Conservation (phyloP, 805 yeast genomes). For the Cyberlindnera xylosilytica region DNA sequence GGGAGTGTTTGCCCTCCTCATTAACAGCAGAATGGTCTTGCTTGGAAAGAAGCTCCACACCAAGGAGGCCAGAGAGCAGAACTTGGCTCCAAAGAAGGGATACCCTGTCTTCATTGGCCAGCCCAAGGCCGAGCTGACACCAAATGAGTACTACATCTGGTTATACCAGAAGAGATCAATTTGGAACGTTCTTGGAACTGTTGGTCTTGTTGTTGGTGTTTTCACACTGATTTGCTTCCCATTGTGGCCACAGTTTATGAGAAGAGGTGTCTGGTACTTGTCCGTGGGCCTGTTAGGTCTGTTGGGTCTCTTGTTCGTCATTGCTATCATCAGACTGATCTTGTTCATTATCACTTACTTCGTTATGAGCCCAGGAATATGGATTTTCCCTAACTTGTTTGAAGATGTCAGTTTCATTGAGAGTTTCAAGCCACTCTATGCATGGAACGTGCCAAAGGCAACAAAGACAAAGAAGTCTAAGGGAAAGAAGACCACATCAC, state of each 20-base stretch:
- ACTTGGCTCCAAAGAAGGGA: constrained; percentile 59
- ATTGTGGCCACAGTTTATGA: constrained; percentile 90
- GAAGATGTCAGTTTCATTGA: constrained; percentile 94
- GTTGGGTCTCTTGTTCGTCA: constrained; percentile 67
- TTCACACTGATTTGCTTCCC: constrained; percentile 80
- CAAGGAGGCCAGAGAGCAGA: constrained; percentile 57
- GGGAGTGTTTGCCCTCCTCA: constrained; percentile 60
- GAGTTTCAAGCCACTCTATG: constrained; percentile 87
- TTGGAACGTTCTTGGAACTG: constrained; percentile 37
- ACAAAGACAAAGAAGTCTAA: constrained; percentile 21
- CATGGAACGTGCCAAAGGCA: constrained; percentile 31
- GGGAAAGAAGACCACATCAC: constrained; percentile 9
- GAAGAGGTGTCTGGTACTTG: constrained; percentile 86
- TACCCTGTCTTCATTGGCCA: constrained; percentile 57
- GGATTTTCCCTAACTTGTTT: constrained; percentile 95
- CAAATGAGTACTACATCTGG: constrained; percentile 83
- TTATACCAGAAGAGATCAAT: constrained; percentile 63
- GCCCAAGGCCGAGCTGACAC: constrained; percentile 55
- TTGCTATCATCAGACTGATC: constrained; percentile 78
- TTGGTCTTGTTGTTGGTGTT: constrained; percentile 53
- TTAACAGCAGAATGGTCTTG: constrained; percentile 67
- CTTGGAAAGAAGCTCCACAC: constrained; percentile 77
- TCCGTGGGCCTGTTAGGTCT: constrained; percentile 75
- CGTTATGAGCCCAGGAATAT: constrained; percentile 68
- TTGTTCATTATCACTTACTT: constrained; percentile 59